Evolutionary conservation across 345 rosid genomes (phyloP).

Genomic region (Alliaria petiolata): DNA sequence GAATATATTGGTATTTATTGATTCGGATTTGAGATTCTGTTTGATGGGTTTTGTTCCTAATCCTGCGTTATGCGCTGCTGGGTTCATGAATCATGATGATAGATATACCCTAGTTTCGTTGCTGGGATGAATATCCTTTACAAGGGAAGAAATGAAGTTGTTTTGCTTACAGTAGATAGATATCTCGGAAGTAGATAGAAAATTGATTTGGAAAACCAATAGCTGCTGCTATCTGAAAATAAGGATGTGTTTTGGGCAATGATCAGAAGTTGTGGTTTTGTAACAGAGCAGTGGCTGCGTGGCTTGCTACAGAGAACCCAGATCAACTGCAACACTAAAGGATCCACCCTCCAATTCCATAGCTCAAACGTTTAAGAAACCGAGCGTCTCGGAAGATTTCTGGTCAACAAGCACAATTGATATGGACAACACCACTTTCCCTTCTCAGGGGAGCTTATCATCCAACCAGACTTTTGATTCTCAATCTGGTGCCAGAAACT

Average conservation of each 20-base stretch:
- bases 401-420: constrained; percentile 63
- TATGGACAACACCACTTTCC: constrained; percentile 61
- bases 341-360: constrained; percentile 29
- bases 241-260: constrained; percentile 19
- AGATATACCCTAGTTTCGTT: constrained; percentile 19
- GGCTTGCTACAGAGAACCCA: constrained; percentile 57
- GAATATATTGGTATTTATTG: constrained; percentile 8
- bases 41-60: constrained; percentile 15
- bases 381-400: constrained; percentile 50
- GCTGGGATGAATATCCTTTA: not conserved
- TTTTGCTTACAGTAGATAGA: not conserved
- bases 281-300: constrained; percentile 90
- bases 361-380: constrained; percentile 33
- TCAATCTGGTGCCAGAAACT: constrained; percentile 34
- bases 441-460: constrained; percentile 71
- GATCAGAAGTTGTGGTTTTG: constrained; percentile 44
- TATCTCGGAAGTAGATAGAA: not conserved
- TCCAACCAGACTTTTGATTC: constrained; percentile 48
- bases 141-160: not conserved
- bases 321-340: constrained; percentile 25
- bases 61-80: not conserved
- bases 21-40: constrained; percentile 14
- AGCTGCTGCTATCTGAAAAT: not conserved
- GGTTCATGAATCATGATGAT: not conserved
- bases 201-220: not conserved